Conservation (phyloP, 768 basidiomycete species). For the button mushroom (Agaricus bisporus) region DNA sequence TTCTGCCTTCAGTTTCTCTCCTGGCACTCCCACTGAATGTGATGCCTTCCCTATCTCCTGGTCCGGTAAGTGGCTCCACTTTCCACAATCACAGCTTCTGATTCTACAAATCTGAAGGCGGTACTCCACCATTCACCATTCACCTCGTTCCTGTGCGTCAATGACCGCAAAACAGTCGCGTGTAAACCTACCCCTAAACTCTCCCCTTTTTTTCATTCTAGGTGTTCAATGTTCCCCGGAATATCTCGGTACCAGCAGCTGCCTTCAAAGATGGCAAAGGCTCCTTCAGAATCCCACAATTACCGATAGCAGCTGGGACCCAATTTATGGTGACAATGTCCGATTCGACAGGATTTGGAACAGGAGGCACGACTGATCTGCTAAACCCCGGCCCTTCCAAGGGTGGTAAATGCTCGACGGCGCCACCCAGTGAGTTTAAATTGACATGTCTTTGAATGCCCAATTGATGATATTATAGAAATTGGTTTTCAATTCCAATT, state of each 20-base stretch:
- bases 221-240: conserved; percentile 49
- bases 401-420: conserved; percentile 46
- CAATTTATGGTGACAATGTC: conserved; percentile 60
- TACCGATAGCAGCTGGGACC: conserved; percentile 34
- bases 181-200: background rate
- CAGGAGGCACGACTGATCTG: conserved; percentile 52
- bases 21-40: conserved; percentile 47
- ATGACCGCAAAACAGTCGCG: background rate
- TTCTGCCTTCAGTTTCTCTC: conserved; percentile 41
- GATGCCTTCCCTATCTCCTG: conserved; percentile 56
- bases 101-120: conserved; percentile 36
- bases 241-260: conserved; percentile 47
- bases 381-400: conserved; percentile 42
- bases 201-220: conserved; percentile 17
- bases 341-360: conserved; percentile 61
- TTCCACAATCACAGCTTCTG: background rate
- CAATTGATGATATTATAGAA: conserved; percentile 15
- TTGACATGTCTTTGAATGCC: background rate
- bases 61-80: conserved; percentile 39
- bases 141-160: conserved; percentile 45
- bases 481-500: conserved; percentile 42
- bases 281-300: conserved; percentile 36
- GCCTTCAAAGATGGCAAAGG: conserved; percentile 51
- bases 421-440: conserved; percentile 28
- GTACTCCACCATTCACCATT: conserved; percentile 46